phyloP scores from a whole-genome alignment of 768 basidiomycete genomes.

The Coprinellus micaceus region DNA sequence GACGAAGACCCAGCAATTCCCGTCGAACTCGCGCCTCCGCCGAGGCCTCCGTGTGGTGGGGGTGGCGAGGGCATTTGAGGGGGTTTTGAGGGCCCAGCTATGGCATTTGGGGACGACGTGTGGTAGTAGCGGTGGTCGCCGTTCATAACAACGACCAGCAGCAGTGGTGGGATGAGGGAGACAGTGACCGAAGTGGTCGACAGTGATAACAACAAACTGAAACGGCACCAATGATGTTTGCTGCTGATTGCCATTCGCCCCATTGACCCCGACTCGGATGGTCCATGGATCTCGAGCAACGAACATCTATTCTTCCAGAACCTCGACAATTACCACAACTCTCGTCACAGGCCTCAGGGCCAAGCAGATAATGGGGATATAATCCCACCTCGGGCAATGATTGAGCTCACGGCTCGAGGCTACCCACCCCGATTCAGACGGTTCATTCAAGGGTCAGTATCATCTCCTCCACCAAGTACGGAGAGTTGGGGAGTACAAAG shows the following conservation, averaged over 20 bases:
- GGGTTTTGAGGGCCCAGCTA: constrained; percentile 59
- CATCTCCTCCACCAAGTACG: no score
- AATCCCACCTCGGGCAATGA: no score
- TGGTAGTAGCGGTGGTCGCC: constrained; percentile 26
- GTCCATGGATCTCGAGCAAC: no score
- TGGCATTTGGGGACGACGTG: constrained; percentile 37
- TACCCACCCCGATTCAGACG: no score
- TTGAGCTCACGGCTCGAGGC: no score
- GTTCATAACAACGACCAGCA: constrained; percentile 34
- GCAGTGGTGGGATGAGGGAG: constrained; percentile 12
- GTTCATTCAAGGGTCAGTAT: no score
- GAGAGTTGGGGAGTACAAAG: no score
- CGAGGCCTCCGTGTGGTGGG: constrained; percentile 16
- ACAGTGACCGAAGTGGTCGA: constrained; percentile 19
- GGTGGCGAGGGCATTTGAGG: constrained; percentile 19
- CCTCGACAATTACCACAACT: no score
- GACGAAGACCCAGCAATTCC: constrained; percentile 15
- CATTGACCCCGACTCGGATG: background rate
- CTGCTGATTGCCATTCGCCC: constrained; percentile 2
- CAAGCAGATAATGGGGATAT: no score
- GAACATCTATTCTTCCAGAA: no score
- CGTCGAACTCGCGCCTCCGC: constrained; percentile 1
- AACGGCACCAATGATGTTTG: constrained; percentile 12
- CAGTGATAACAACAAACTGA: constrained; percentile 11
- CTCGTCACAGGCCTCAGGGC: no score